Percentiles rank a stretch among this genome's conserved stretches.
Conservation (phyloP, 2,329 filamentous ascomycete species). For the Hortaea sp. region DNA sequence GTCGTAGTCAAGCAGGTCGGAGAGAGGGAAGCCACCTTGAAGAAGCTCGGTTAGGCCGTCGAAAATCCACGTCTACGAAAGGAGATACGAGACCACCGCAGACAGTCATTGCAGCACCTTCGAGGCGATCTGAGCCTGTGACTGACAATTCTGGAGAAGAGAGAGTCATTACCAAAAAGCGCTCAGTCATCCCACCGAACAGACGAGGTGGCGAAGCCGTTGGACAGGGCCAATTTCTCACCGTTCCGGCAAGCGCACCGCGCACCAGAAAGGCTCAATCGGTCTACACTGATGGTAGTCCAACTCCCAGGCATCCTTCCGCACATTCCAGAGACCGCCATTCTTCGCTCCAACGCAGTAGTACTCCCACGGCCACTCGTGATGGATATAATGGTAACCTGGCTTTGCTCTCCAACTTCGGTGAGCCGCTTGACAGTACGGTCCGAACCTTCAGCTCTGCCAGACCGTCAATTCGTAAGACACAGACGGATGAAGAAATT, state of each 20-base stretch:
- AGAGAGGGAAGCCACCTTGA: constrained; percentile 27
- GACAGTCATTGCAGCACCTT: constrained; percentile 1
- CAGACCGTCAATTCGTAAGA: constrained; percentile 12
- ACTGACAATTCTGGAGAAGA: constrained; percentile 7
- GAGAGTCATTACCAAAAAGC: constrained; percentile 12
- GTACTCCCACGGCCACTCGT: constrained; percentile 3
- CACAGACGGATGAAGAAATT: constrained; percentile 18
- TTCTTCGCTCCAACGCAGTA: constrained; percentile 9
- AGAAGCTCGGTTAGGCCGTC: constrained; percentile 16
- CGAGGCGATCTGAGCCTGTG: constrained; percentile 1
- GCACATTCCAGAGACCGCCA: constrained; percentile 3
- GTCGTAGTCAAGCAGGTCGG: constrained; percentile 16
- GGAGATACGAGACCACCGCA: constrained; percentile 7
- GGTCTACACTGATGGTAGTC: constrained; percentile 15
- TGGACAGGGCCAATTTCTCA: constrained; percentile 1
- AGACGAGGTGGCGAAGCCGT: not conserved
- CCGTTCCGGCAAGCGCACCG: constrained; percentile 4
- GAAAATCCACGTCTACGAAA: constrained; percentile 7
- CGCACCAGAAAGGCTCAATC: constrained; percentile 10
- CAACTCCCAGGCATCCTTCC: constrained; percentile 12
- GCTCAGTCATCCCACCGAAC: constrained; percentile 12
- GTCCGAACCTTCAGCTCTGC: not conserved
- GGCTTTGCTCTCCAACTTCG: constrained; percentile 4
- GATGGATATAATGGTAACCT: constrained; percentile 8
- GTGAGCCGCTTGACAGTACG: not conserved